Percentiles rank a stretch among this genome's conserved stretches.
Conservation (phyloP, 257 asterid species). For the Gentiana macrophylla region DNA sequence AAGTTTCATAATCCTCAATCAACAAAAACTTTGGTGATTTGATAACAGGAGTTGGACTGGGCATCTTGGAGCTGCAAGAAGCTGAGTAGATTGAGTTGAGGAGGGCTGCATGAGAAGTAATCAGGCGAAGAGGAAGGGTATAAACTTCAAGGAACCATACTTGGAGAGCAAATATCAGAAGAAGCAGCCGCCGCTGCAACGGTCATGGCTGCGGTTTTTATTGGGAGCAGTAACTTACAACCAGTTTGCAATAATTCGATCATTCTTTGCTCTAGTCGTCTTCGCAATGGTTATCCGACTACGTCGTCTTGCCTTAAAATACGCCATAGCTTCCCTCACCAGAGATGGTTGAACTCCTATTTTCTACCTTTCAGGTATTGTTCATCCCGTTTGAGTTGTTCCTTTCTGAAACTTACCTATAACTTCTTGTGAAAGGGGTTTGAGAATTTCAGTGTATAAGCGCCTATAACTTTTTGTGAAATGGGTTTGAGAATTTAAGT, state of each 20-base stretch:
- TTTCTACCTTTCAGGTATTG: constrained; percentile 13
- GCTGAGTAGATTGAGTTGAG: neutral
- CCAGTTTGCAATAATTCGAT: constrained; percentile 13
- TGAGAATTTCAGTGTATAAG: neutral
- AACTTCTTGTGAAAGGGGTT: neutral
- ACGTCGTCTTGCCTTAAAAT: constrained; percentile 32
- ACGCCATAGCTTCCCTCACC: constrained; percentile 30
- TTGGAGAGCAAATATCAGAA: constrained; percentile 7
- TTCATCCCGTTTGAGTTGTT: neutral
- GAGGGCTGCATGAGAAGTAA: constrained; percentile 45
- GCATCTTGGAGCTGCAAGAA: neutral
- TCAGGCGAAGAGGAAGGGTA: constrained; percentile 14
- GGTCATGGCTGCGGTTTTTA: constrained; percentile 30
- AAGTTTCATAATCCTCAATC: no score
- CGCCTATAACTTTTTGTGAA: neutral
- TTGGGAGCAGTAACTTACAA: constrained; percentile 20
- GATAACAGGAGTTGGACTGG: neutral
- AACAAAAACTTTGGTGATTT: no score
- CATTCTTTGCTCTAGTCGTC: constrained; percentile 10
- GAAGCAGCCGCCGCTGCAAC: neutral
- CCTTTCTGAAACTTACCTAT: neutral
- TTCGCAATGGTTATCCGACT: constrained; percentile 24
- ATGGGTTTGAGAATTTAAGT: neutral
- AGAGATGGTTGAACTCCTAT: constrained; percentile 42
- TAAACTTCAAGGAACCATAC: constrained; percentile 29